phyloP scores from a whole-genome alignment of 495 filamentous ascomycete species.

The Penicillium crystallinum region DNA sequence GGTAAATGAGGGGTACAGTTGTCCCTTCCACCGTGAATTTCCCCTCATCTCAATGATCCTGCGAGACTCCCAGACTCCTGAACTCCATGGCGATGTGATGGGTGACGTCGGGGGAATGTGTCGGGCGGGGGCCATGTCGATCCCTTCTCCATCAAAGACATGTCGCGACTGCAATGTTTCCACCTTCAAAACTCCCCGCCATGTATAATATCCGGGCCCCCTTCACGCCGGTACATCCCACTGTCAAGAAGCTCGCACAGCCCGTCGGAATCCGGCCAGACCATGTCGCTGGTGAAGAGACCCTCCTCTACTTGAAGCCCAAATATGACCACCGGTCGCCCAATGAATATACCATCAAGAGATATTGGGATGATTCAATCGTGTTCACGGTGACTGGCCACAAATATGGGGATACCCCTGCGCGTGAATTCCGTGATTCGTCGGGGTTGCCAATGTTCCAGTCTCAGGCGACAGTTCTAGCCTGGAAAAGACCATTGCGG shows the following conservation, averaged over 20 bases:
- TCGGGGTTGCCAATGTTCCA: constrained; percentile 21
- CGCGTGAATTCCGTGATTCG: constrained; percentile 18
- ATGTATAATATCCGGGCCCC: neutral
- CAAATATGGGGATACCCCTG: constrained; percentile 8
- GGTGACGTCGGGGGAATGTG: neutral
- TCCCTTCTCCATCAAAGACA: neutral
- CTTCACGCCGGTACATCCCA: neutral
- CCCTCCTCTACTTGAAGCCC: constrained; percentile 13
- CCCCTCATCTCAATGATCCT: neutral
- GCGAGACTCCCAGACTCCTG: too few relatives aligned
- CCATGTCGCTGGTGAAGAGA: neutral
- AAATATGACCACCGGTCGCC: constrained; percentile 10
- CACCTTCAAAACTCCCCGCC: neutral
- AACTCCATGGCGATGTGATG: too few relatives aligned
- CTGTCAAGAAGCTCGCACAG: neutral
- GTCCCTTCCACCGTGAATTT: too few relatives aligned
- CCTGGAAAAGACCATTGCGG: constrained; percentile 8
- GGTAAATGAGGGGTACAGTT: neutral
- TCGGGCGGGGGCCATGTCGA: neutral
- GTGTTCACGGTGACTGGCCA: constrained; percentile 17
- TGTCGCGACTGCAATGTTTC: neutral
- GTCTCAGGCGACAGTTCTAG: neutral
- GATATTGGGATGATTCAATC: constrained; percentile 10
- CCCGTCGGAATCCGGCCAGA: constrained; percentile 4
- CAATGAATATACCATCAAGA: constrained; percentile 14